These are phyloP conservation scores for Debaryomyces sp. DNA, from an alignment of 1,139 yeast species.

Conservation along the genomic window DNA sequence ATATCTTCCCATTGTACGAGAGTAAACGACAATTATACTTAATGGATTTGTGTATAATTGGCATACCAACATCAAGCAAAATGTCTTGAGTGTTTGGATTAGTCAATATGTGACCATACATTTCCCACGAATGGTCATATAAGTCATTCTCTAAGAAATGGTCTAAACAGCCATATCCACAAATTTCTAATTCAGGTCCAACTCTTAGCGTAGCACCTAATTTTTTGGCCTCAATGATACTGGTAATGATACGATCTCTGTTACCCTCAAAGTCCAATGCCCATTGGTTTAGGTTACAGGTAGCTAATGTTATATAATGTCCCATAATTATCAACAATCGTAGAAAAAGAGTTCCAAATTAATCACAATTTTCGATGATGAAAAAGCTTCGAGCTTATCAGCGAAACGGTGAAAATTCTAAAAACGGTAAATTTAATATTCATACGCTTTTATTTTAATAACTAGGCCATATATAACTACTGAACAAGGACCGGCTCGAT, in stretches of 20 bases:
- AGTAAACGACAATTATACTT: slow-evolving; percentile 90
- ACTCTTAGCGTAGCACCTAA: slow-evolving; percentile 83
- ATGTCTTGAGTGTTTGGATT: slow-evolving; percentile 73
- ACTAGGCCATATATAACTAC: slow-evolving; percentile 4
- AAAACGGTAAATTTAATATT: background rate
- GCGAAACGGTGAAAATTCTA: background rate
- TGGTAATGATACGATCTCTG: slow-evolving; percentile 82
- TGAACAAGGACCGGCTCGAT: slow-evolving; percentile 52
- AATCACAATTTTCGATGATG: background rate
- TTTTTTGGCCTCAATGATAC: slow-evolving; percentile 74
- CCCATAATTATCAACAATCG: slow-evolving; percentile 38
- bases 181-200: slow-evolving; percentile 94
- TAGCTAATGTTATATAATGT: slow-evolving; percentile 58
- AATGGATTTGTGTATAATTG: slow-evolving; percentile 82
- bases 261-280: slow-evolving; percentile 98
- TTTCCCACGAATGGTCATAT: slow-evolving; percentile 92
- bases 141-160: slow-evolving; percentile 92
- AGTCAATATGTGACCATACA: slow-evolving; percentile 74
- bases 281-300: slow-evolving; percentile 93
- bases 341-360: background rate
- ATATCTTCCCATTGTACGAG: slow-evolving; percentile 74
- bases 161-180: slow-evolving; percentile 96
- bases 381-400: background rate
- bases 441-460: background rate
- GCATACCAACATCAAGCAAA: slow-evolving; percentile 91